phyloP scores from a whole-genome alignment of 1,284 basidiomycete species.

The Leccinum huronense region DNA sequence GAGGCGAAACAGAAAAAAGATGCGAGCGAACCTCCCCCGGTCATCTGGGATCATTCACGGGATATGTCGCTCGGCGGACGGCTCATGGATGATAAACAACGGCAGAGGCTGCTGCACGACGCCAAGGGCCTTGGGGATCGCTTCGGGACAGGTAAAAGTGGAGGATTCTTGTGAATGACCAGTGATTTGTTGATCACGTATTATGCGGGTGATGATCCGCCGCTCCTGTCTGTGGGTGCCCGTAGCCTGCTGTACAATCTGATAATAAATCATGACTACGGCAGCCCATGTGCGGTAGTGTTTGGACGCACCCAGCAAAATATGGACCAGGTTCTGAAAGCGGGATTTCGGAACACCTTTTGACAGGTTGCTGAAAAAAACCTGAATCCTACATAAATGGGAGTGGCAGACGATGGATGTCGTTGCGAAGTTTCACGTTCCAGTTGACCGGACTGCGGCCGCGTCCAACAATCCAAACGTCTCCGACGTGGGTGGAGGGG shows the following conservation, averaged over 20 bases:
- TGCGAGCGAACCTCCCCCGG: constrained; percentile 53
- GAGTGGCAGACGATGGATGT: constrained; percentile 6
- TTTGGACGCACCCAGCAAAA: background rate
- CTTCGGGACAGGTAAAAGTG: constrained; percentile 70
- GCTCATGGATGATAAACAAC: constrained; percentile 80
- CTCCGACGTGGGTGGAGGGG: constrained; percentile 3
- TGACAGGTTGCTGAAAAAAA: background rate
- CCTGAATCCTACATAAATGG: constrained; percentile 1
- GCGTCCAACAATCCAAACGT: background rate
- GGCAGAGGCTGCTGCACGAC: constrained; percentile 74
- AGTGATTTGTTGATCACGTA: constrained; percentile 5
- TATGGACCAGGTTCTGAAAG: background rate
- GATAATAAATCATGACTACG: background rate
- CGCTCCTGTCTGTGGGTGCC: constrained; percentile 12
- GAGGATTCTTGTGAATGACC: constrained; percentile 49
- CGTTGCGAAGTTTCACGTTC: constrained; percentile 16
- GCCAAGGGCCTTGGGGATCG: constrained; percentile 76
- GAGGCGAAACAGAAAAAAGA: constrained; percentile 35
- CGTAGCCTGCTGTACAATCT: constrained; percentile 1
- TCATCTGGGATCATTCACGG: constrained; percentile 84
- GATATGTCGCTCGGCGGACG: constrained; percentile 85
- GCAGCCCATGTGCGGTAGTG: background rate
- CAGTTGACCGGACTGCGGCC: background rate
- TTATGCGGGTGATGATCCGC: background rate
- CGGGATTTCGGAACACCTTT: constrained; percentile 4